Percentiles rank a stretch among this genome's conserved stretches.
Conservation (phyloP, 2,329 filamentous ascomycete species). For the Neoscytalidium dimidiatum region DNA sequence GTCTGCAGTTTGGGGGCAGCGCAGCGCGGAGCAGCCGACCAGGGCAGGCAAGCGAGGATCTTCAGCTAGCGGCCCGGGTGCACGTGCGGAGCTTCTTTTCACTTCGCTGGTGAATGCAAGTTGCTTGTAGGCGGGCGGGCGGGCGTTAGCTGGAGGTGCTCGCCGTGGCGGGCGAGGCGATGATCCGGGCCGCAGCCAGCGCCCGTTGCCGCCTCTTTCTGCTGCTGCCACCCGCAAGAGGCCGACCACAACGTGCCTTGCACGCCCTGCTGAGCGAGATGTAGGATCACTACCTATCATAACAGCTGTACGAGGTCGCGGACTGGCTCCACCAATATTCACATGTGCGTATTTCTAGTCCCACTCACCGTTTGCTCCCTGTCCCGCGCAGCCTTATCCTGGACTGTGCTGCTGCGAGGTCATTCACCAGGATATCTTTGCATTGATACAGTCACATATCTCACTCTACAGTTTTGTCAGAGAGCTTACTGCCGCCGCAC, state of each 20-base stretch:
- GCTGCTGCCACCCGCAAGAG: not conserved
- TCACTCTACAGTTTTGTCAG: too few species aligned
- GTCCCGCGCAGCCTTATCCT: not conserved
- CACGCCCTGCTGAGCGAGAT: too few species aligned
- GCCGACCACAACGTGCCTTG: not conserved
- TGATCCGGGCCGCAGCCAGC: slow-evolving; percentile 10
- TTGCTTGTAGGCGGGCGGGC: not conserved
- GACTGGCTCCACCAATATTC: not conserved
- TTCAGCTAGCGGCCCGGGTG: not conserved
- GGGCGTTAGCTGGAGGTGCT: slow-evolving; percentile 5
- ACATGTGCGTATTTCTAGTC: not conserved
- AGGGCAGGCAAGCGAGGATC: not conserved
- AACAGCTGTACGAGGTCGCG: not conserved
- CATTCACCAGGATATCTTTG: too few species aligned
- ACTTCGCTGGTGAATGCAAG: not conserved
- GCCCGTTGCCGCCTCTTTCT: not conserved
- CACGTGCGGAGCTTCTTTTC: not conserved
- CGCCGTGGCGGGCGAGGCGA: slow-evolving; percentile 4
- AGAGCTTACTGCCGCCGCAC: too few species aligned
- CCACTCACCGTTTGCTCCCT: not conserved
- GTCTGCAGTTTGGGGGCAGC: not conserved
- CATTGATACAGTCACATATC: not conserved
- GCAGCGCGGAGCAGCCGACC: not conserved
- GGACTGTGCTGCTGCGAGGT: not conserved
- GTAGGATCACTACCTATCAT: not conserved